Evolutionary conservation across 805 yeast genomes (phyloP), one percentile per base, ranked within the genome.

Genomic region (Hagleromyces aurorensis): DNA sequence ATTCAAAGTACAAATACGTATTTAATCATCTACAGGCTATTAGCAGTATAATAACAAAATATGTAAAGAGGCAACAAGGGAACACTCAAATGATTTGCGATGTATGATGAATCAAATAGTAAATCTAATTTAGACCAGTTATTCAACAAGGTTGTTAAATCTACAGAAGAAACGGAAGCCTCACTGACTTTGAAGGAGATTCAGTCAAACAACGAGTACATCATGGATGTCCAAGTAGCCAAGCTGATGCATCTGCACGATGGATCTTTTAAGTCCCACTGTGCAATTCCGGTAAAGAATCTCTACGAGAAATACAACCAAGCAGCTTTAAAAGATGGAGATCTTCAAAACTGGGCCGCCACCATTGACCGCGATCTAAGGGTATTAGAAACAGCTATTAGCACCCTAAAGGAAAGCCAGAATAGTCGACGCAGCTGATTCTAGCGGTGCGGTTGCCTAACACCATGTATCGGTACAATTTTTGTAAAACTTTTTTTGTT

Each of bases 341-440:
- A 62, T 28, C 48, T 71, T 3, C 82, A 75, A 43, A 61, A 63
- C 23, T 64, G 72, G 41, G 75, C 84, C 0, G 96, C 85, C 48
- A 37, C 67, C 10, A 46, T 82, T 3, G 94, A 85, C 52, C 80
- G 78, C 40, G 75, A 77, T 29, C 55, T 86, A 12, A 57, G 94
- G 26, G 73, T 82, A 1, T 52, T 85, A 24, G 95, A 85, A 48
- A 56, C 62, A 23, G 67, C 85, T 0, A 41, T 67, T 29, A 47
- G 52, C 29, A 42, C 64, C 12, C 50, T 69, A 3, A 43, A 50
- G 13, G 61, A 55, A 29, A 49, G 50, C 28, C 40, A 45, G 25
- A 41, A 27, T 20, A 21, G 19, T 24, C 8, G 7, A 22, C 14
- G 17, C 18, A 6, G 10, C 38, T 41, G 10, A 22, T n/a, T n/a